Percentiles rank a stretch among this genome's conserved stretches.
Conservation (phyloP, 2,329 filamentous ascomycete species). For the Ceratocystis huliohia region DNA sequence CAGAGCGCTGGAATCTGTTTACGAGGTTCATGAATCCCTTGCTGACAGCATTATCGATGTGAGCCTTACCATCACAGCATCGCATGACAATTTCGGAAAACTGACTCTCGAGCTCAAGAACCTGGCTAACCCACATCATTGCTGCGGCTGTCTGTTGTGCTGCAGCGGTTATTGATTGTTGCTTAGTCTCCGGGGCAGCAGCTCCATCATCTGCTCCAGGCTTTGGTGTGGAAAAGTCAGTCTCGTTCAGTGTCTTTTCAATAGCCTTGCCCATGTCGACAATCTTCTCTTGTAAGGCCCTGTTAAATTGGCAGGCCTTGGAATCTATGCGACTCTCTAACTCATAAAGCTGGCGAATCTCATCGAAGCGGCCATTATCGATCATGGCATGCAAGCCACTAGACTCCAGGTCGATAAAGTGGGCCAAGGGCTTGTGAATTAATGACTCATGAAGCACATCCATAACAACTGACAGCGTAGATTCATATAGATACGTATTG, state of each 20-base stretch:
- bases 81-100: conserved; percentile 67
- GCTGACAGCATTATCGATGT: conserved; percentile 68
- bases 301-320: conserved; percentile 57
- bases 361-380: conserved; percentile 69
- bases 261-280: conserved; percentile 71
- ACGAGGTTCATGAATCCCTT: conserved; percentile 88
- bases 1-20: conserved; percentile 72
- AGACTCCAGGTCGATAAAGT: conserved; percentile 71
- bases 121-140: conserved; percentile 90
- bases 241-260: conserved; percentile 52
- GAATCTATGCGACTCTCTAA: conserved; percentile 66
- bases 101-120: conserved; percentile 72
- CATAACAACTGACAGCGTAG: conserved; percentile 61
- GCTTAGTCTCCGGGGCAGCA: conserved; percentile 26
- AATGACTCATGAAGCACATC: conserved; percentile 69
- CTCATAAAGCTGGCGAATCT: conserved; percentile 68
- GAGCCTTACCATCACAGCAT: conserved; percentile 63
- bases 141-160: conserved; percentile 78
- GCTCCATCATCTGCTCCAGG: conserved; percentile 29
- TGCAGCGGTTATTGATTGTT: conserved; percentile 29
- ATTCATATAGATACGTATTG: conserved; percentile 61
- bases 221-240: conserved; percentile 37
- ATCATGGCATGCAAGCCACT: conserved; percentile 84
- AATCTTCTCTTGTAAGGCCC: conserved; percentile 60
- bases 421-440: conserved; percentile 62